Evolutionary conservation across 1,284 basidiomycete species (phyloP).

Genomic region (Cystobasidium slooffiae): DNA sequence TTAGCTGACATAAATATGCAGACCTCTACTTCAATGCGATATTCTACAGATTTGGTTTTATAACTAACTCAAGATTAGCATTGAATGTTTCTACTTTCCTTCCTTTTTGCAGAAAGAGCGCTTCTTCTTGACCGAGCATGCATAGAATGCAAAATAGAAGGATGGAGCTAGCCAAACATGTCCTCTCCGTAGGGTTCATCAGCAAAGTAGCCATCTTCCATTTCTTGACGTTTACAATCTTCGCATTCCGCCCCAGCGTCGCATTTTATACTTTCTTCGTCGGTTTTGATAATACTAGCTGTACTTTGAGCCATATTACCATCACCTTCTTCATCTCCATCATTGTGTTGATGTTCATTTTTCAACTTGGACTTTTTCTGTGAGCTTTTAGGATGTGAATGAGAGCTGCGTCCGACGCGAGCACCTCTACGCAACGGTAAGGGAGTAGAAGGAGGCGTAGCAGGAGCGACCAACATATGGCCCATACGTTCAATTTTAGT

Average conservation of each 20-base stretch:
- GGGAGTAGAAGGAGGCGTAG: constrained; percentile 39
- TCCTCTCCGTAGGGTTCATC: constrained; percentile 24
- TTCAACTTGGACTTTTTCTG: constrained; percentile 1
- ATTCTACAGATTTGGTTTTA: too few relatives aligned
- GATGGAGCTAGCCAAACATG: constrained; percentile 14
- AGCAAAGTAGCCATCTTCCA: constrained; percentile 19
- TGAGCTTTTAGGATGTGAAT: not conserved
- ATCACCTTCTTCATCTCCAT: not conserved
- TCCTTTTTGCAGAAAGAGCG: not conserved
- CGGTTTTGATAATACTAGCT: constrained; percentile 7
- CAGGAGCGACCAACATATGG: constrained; percentile 76
- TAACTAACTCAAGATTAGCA: too few relatives aligned
- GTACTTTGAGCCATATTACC: not conserved
- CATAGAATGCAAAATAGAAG: not conserved
- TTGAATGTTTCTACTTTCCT: too few relatives aligned
- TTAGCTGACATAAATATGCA: too few relatives aligned
- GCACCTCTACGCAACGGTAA: constrained; percentile 1
- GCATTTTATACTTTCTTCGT: constrained; percentile 20
- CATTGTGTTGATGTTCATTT: not conserved
- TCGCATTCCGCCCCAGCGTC: constrained; percentile 13
- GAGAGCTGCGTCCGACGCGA: not conserved
- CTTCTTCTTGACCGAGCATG: not conserved
- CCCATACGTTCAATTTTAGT: constrained; percentile 98
- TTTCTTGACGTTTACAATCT: constrained; percentile 14
- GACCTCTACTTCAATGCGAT: too few relatives aligned